These are phyloP conservation scores for Phaeodactylum tricornutum DNA, from an alignment of 108 stramenopile species.

Conservation along the genomic window DNA sequence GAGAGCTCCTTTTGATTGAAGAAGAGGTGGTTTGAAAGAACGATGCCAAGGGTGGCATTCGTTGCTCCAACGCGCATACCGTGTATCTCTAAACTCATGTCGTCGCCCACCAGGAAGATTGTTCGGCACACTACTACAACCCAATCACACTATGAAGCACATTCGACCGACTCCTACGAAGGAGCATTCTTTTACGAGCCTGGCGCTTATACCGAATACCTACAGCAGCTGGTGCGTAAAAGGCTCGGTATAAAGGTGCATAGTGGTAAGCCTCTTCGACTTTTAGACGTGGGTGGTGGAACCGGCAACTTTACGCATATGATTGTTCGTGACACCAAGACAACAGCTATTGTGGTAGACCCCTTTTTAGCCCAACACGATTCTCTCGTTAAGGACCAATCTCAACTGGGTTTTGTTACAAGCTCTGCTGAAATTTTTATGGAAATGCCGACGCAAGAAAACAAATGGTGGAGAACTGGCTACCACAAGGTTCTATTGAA, in stretches of 20 bases:
- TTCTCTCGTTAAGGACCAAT: neutral
- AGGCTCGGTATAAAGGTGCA: too few relatives aligned
- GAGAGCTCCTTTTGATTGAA: too few relatives aligned
- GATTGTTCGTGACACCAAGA: constrained; percentile 4
- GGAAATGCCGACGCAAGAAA: neutral
- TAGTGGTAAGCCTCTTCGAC: too few relatives aligned
- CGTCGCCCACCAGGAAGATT: too few relatives aligned
- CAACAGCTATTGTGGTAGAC: constrained; percentile 41
- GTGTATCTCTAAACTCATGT: too few relatives aligned
- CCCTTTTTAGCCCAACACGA: constrained; percentile 33
- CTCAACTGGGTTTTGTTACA: constrained; percentile 29
- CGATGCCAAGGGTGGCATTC: too few relatives aligned
- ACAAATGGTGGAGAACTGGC: constrained; percentile 12
- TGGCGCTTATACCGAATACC: constrained; percentile 38
- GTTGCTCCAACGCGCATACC: too few relatives aligned
- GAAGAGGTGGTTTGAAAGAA: too few relatives aligned
- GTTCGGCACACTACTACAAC: constrained; percentile 7
- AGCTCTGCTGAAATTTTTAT: constrained; percentile 39
- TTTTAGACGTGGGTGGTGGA: constrained; percentile 60
- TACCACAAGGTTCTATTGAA: constrained; percentile 44
- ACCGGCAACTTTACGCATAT: constrained; percentile 59
- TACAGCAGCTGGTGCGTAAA: constrained; percentile 18
- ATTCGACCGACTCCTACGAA: constrained; percentile 42
- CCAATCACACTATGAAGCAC: constrained; percentile 37
- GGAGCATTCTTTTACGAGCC: constrained; percentile 49